Base-by-base conservation (phyloP, 371 early-diverging fungal species). In the Mucor irregularis region DNA sequence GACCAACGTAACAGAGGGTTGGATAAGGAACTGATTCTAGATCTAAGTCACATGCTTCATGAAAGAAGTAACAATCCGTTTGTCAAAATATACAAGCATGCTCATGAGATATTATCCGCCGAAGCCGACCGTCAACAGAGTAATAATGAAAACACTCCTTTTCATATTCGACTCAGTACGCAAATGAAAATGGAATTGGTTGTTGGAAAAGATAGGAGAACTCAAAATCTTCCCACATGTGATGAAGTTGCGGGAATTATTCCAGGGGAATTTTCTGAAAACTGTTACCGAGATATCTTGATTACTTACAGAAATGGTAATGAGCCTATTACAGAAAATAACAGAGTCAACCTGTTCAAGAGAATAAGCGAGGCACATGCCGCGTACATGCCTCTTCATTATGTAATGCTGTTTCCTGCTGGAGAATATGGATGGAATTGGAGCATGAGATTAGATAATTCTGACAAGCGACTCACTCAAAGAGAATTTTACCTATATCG, bases 301-400 rank as follows among this genome's bases (percentile, higher is more conserved):
- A 3, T 22, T 26, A 24, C n/a, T 38, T 13, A 19, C 19, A 9
- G 39, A 50, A 29, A 26, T 13, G n/a, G 13, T 29, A 8, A 28
- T 29, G 29, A n/a, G 13, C n/a, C n/a, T n/a, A n/a, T n/a, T n/a
- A n/a, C n/a, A n/a, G n/a, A n/a, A n/a, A 14, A 11, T 45, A 25
- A 29, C 5, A 28, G 4, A 29, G 5, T 4, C n/a, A 11, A 29
- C n/a, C 13, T 16, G 34, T 33, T 14, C 7, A 19, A 17, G 34
- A 25, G 19, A 14, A 49, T 49, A 11, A 29, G 16, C 9, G 21
- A 49, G 26, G 26, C 6, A 3, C 49, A 48, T 33, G 24, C 37
- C 3, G 10, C 33, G 17, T 49, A 49, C 14, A 49, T 49, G 49
- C 37, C 49, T 6, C 19, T 49, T 3, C 49, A 49, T 22, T 49